phyloP scores from a whole-genome alignment of 73 alveolate genomes.

The Uronychia setigera region DNA sequence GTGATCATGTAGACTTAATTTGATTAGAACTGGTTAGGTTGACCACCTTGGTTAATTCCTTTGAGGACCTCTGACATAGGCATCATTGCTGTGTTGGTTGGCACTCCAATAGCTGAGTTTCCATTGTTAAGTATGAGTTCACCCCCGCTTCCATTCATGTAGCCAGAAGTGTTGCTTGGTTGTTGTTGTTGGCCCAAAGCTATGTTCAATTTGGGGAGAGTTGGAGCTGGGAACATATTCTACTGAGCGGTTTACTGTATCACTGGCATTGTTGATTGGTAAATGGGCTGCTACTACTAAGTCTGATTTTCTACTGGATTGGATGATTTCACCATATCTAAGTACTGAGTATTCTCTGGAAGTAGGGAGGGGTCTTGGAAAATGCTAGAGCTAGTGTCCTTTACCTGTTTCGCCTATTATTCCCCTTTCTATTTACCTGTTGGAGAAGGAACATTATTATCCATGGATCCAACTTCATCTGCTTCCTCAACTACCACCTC shows the following conservation, averaged over 20 bases:
- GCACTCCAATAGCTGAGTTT: no score
- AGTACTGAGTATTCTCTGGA: not conserved
- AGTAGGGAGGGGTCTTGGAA: no score
- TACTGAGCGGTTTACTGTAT: not conserved
- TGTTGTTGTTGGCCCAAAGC: not conserved
- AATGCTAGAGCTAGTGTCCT: no score
- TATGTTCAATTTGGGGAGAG: not conserved
- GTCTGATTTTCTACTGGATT: not conserved
- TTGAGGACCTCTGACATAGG: not conserved
- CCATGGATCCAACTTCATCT: not conserved
- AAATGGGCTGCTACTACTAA: not conserved
- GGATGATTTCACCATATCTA: not conserved
- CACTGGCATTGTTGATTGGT: not conserved
- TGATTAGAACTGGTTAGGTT: not conserved
- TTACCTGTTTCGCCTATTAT: not conserved
- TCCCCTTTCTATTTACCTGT: not conserved
- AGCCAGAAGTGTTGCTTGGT: not conserved
- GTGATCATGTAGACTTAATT: not conserved
- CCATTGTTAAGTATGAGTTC: no score
- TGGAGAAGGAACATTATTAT: not conserved
- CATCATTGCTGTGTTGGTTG: not conserved
- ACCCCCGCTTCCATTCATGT: no score
- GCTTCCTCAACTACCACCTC: not conserved
- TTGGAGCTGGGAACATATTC: not conserved
- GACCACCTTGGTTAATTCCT: not conserved